These are phyloP conservation scores for Hexamita inflata DNA, from an alignment of 208 protist species.

Conservation along the genomic window DNA sequence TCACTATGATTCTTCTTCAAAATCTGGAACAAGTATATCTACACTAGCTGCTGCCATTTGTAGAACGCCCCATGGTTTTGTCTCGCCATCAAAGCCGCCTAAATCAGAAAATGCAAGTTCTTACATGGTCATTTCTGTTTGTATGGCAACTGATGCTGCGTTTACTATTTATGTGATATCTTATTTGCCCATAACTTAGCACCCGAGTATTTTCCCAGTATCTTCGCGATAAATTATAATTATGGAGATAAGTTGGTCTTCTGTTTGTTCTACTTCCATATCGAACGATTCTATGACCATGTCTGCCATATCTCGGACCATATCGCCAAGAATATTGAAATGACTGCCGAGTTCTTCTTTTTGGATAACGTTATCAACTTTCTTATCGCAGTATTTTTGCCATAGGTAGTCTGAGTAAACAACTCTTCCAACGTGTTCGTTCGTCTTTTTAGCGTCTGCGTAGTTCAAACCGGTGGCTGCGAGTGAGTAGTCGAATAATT, in stretches of 20 bases:
- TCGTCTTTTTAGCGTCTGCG: not conserved
- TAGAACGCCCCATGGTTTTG: too few species aligned
- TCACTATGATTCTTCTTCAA: too few species aligned
- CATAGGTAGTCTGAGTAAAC: not conserved
- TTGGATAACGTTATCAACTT: too few species aligned
- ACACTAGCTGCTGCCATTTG: too few species aligned
- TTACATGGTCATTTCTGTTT: not conserved
- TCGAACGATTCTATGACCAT: too few species aligned
- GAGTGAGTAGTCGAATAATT: not conserved
- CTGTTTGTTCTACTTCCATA: too few species aligned
- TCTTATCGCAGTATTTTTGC: not conserved
- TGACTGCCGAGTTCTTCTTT: too few species aligned
- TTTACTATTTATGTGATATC: not conserved
- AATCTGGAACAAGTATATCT: too few species aligned
- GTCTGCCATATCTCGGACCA: too few species aligned
- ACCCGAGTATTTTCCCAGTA: not conserved
- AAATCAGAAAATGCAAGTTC: too few species aligned
- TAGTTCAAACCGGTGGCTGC: not conserved
- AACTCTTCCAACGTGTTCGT: not conserved
- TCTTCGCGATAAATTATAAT: not conserved
- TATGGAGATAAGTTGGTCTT: not conserved
- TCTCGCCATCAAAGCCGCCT: too few species aligned
- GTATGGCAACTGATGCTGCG: not conserved
- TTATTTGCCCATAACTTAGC: not conserved
- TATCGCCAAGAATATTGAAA: too few species aligned